Evolutionary conservation across 768 basidiomycete species (phyloP), one percentile per base, ranked within the genome.

Genomic region (Mycena polygramma): DNA sequence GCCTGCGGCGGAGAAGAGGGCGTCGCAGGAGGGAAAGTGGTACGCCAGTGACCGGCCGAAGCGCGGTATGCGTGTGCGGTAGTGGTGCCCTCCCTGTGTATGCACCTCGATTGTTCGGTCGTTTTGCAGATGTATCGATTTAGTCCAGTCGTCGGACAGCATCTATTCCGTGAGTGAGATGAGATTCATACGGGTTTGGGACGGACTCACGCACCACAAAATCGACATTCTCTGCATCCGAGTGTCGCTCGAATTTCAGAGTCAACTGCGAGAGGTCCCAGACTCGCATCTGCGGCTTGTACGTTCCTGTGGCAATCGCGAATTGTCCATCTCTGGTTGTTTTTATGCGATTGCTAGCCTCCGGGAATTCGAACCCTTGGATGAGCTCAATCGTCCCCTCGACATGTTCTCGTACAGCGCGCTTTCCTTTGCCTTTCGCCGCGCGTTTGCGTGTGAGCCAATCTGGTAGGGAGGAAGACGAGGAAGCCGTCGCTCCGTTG

Each of bases 71-170:
- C 98, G 89, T 8, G 96, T 95, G 46, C 93, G 91, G 78, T 98
- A 95, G 80, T 98, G 94, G 69, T 96, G 89, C 0, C 96, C 95
- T 54, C 94, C 90, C 79, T 99, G 98, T 0, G 95, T 97, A 78
- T 99, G 98, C 7, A 99, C 85, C 76, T 96, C 95, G 64, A 99
- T 80, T 7, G 94, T 94, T n/a, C 98, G 91, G 83, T 98, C 96
- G 58, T 92, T 92, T 86, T 99, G 98, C 2, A 99, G 88, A 79
- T 98, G 96, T 71, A 98, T 87, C n/a, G 94, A 92, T 79, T 99
- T 99, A 9, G 97, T 99, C 97, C 97, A 99, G 84, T 99, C 97
- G 77, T 97, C 94, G 1, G 97, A 98, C 10, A 99, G 86, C 75
- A 95, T 92, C 96, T 98, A 80, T 37, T 24, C 36, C 26, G 20